A percentile compares a stretch with the other conserved stretches of the same genome.
phyloP scores from a whole-genome alignment of 768 basidiomycete genomes.

The Mycena pura region DNA sequence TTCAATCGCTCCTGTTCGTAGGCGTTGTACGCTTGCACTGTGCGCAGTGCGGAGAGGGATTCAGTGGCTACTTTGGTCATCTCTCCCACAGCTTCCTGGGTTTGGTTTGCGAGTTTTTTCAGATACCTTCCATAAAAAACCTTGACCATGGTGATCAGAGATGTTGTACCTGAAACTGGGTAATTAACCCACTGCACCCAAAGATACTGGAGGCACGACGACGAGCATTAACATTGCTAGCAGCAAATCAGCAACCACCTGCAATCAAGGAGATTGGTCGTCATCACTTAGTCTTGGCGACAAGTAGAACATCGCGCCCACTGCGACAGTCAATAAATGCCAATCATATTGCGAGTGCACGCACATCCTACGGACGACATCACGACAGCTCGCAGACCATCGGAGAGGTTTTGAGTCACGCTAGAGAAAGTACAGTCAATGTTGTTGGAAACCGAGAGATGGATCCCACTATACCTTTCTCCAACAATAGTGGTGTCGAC shows the following conservation, averaged over 20 bases:
- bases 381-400: conserved; percentile 82
- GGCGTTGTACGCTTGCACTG: conserved; percentile 93
- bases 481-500: conserved; percentile 94
- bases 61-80: conserved; percentile 97
- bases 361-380: conserved; percentile 93
- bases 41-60: conserved; percentile 84
- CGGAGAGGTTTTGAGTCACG: conserved; percentile 80
- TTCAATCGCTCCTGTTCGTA: conserved; percentile 75
- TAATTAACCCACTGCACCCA: conserved; percentile 69
- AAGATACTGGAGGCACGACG: conserved; percentile 86
- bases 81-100: conserved; percentile 94
- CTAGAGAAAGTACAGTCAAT: conserved; percentile 41
- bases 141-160: conserved; percentile 43
- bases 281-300: conserved; percentile 73
- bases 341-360: conserved; percentile 34
- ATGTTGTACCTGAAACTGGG: background rate
- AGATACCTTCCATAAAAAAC: conserved; percentile 97
- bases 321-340: conserved; percentile 42
- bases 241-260: background rate
- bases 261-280: background rate
- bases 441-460: background rate
- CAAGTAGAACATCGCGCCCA: conserved; percentile 95
- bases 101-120: conserved; percentile 87
- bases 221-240: conserved; percentile 83
- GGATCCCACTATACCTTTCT: conserved; percentile 64